Percentiles rank a stretch among this genome's conserved stretches.
These are phyloP conservation scores for Carex littledalei DNA, from an alignment of 176 grass and related monocot species.

Conservation along the genomic window DNA sequence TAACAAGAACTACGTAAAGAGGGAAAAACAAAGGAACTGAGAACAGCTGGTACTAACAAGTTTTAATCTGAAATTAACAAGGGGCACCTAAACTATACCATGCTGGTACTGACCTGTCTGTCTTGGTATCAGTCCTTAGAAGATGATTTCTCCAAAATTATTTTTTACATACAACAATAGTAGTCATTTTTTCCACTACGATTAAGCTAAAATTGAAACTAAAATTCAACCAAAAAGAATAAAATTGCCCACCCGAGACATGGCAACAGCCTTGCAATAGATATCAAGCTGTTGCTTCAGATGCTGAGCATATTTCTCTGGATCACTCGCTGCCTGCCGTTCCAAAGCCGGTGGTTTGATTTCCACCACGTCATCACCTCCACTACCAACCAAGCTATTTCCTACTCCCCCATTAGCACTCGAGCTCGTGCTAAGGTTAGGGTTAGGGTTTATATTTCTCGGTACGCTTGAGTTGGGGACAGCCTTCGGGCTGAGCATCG, in stretches of 20 bases:
- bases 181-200: not conserved
- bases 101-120: not conserved
- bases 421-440: not conserved
- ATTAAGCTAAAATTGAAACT: not conserved
- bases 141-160: not conserved
- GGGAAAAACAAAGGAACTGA: not conserved
- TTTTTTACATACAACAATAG: not conserved
- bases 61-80: not conserved
- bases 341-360: constrained; percentile 14
- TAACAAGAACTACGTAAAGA: not conserved
- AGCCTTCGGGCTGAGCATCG: not conserved
- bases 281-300: constrained; percentile 54
- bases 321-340: constrained; percentile 15
- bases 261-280: constrained; percentile 51
- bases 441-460: not conserved
- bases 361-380: constrained; percentile 16
- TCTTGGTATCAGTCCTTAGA: not conserved
- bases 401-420: not conserved
- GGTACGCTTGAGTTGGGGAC: not conserved
- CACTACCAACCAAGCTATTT: not conserved
- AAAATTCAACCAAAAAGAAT: constrained; percentile 1
- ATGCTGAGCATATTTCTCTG: constrained; percentile 45
- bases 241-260: constrained; percentile 52
- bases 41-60: not conserved
- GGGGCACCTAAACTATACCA: not conserved